Percentiles rank a stretch among this genome's conserved stretches.
These are phyloP conservation scores for Fusarium drepaniforme DNA, from an alignment of 2,329 filamentous ascomycete species.

Conservation along the genomic window DNA sequence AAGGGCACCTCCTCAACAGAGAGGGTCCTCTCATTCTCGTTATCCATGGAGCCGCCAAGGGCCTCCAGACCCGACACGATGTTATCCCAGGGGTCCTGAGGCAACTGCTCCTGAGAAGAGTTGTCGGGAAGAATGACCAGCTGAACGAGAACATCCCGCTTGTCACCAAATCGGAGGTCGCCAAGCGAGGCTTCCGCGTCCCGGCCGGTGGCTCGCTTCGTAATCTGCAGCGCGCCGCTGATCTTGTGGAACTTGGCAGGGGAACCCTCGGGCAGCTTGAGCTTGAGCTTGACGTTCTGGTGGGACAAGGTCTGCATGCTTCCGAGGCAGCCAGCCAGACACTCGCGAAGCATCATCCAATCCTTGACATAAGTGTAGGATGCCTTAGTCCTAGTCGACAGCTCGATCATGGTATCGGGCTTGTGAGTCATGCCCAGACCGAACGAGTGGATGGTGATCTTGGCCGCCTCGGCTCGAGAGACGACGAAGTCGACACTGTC, in stretches of 20 bases:
- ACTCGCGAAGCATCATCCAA: slow-evolving; percentile 99
- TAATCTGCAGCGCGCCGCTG: slow-evolving; percentile 94
- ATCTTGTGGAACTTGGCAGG: slow-evolving; percentile 99
- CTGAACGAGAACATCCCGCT: slow-evolving; percentile 92
- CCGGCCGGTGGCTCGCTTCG: slow-evolving; percentile 92
- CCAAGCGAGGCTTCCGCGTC: slow-evolving; percentile 94
- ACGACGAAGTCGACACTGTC: slow-evolving; percentile 99
- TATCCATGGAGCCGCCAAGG: slow-evolving; percentile 86
- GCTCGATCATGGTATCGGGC: slow-evolving; percentile 97
- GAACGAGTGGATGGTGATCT: slow-evolving; percentile 98
- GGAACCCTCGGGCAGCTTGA: slow-evolving; percentile 93
- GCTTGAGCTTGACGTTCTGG: slow-evolving; percentile 96
- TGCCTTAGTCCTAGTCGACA: slow-evolving; percentile 94
- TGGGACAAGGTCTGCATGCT: slow-evolving; percentile 95
- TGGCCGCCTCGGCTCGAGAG: slow-evolving; percentile 94
- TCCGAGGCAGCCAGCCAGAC: slow-evolving; percentile 91
- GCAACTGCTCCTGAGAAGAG: slow-evolving; percentile 83
- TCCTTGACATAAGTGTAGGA: slow-evolving; percentile 99
- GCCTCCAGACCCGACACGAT: slow-evolving; percentile 96
- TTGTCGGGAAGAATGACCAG: slow-evolving; percentile 92
- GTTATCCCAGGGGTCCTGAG: slow-evolving; percentile 96
- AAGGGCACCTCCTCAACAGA: slow-evolving; percentile 96
- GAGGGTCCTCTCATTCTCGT: slow-evolving; percentile 83
- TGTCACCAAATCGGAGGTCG: slow-evolving; percentile 95
- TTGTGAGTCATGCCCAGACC: slow-evolving; percentile 97